Conservation (phyloP, 2,329 filamentous ascomycete species). For the Chrysoporthe deuterocubensis region DNA sequence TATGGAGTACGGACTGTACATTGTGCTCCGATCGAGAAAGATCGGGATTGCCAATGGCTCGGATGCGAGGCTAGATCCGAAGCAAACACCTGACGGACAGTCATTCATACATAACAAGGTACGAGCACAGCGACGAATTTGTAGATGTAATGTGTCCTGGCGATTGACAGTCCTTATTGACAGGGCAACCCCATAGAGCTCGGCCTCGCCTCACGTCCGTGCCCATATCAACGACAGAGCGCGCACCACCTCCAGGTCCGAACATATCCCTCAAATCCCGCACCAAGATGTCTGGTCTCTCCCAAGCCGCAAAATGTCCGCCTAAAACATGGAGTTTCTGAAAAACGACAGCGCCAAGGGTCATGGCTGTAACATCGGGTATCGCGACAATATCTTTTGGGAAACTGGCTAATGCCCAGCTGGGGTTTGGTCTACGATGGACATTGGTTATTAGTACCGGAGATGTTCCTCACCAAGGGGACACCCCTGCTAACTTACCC, state of each 20-base stretch:
- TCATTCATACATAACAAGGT: background rate
- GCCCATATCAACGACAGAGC: constrained; percentile 34
- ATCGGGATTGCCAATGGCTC: background rate
- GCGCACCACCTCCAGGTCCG: constrained; percentile 49
- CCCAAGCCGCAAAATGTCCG: constrained; percentile 66
- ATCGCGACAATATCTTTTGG: constrained; percentile 58
- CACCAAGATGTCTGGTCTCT: constrained; percentile 59
- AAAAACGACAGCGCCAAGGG: constrained; percentile 63
- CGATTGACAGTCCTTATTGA: background rate
- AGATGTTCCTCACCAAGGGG: background rate
- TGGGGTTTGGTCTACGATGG: constrained; percentile 33
- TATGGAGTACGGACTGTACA: background rate
- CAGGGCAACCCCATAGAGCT: background rate
- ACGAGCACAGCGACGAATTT: too few species aligned
- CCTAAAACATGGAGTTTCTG: constrained; percentile 54
- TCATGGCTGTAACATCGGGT: constrained; percentile 59
- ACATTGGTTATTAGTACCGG: constrained; percentile 9
- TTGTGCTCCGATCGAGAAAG: background rate
- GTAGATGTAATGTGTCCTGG: background rate
- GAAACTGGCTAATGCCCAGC: constrained; percentile 44
- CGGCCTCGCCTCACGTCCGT: background rate
- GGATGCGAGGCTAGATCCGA: background rate
- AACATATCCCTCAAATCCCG: constrained; percentile 63
- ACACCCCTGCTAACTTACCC: background rate
- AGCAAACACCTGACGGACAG: background rate